Base-by-base conservation (phyloP, 805 yeast genomes). In the Spathaspora girioi region DNA sequence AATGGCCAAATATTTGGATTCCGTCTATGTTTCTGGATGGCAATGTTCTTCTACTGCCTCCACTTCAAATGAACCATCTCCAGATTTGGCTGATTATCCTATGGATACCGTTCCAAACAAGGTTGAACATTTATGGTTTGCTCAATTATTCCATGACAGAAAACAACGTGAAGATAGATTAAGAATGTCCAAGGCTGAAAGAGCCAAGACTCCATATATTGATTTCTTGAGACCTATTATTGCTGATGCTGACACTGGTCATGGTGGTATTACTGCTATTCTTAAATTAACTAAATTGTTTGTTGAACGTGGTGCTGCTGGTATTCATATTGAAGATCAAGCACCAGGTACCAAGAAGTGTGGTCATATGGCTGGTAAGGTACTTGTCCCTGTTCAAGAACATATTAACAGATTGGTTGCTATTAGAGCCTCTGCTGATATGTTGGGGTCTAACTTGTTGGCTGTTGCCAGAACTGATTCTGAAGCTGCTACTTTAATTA, bases 341-440 rank as follows among this genome's bases (percentile, higher is more conserved):
- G 97, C 97, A 50, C 97, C 98, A 50, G 97, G 97, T 63, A 93
- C 97, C 63, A 93, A 93, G 74, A 93, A 93, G 77, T 93, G 98
- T 77, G 98, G 98, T 55, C 98, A 93, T 75, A 93, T 93, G 98
- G 97, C 96, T 59, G 98, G 98, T 63, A 90, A 94, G 73, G 97
- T 94, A 49, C 83, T 93, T 60, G 97, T 93, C 56, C 98, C 98
- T 56, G 94, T 91, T 54, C 97, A 91, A 75, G 98, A 93, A 77
- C 98, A 93, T 75, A 89, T 93, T 73, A 91, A 89, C 77, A 84
- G 98, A 70, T 79, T 93, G 68, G 86, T 90, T 58, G 96, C 97
- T 47, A 89, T 93, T 64, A 86, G 98, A 73, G 90, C 96, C 56
- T 84, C 96, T 64, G 97, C 97, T 46, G 98, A 93, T 73, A 87